Evolutionary conservation across 495 filamentous ascomycete species (phyloP).

Genomic region (Talaromyces stipitatus): DNA sequence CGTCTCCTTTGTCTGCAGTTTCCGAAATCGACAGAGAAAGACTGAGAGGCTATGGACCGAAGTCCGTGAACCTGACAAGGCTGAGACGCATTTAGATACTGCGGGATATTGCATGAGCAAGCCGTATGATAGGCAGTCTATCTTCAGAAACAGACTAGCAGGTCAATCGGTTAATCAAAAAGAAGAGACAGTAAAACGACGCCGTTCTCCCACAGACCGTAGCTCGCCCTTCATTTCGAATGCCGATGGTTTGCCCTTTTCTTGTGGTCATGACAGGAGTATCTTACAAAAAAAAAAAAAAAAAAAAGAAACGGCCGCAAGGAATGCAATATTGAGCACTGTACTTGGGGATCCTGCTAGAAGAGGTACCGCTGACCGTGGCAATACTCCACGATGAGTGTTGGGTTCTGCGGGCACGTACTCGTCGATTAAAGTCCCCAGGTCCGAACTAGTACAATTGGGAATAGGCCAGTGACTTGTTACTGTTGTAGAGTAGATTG

Average conservation of each 20-base stretch:
- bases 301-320: no score
- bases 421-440: no score
- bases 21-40: not conserved
- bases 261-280: conserved; percentile 49
- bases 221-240: not conserved
- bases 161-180: not conserved
- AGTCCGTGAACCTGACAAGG: not conserved
- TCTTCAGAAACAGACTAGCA: not conserved
- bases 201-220: not conserved
- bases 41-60: not conserved
- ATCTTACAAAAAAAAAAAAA: no score
- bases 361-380: no score
- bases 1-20: not conserved
- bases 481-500: no score
- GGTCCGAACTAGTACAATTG: no score
- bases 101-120: not conserved
- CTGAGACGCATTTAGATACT: not conserved
- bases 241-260: conserved; percentile 28
- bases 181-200: not conserved
- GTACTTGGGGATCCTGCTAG: no score
- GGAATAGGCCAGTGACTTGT: no score
- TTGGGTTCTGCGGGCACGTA: no score
- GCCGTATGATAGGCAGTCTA: no score
- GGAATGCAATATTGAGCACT: no score
- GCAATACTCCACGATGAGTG: no score